Evolutionary conservation across 495 filamentous ascomycete species (phyloP).

Genomic region (Penicillium soppii): DNA sequence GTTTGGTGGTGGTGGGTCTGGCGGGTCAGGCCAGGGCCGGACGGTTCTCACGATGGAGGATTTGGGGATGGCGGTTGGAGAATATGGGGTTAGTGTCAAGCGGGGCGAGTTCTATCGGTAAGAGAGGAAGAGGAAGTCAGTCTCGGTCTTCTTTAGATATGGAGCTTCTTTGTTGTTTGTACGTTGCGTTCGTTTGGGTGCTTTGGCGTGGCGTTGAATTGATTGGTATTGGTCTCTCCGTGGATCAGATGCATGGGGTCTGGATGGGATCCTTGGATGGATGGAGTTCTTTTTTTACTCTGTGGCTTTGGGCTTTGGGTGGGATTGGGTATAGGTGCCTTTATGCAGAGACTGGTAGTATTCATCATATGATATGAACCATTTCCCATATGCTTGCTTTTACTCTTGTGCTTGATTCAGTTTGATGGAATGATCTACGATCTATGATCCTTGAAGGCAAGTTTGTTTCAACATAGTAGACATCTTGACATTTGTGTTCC

Average conservation of each 20-base stretch:
- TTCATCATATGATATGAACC: conserved; percentile 3
- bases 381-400: background rate
- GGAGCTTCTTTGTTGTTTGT: background rate
- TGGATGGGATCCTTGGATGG: background rate
- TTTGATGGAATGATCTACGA: no score
- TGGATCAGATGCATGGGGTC: no score
- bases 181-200: background rate
- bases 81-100: conserved; percentile 97
- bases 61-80: conserved; percentile 92
- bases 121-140: conserved; percentile 13
- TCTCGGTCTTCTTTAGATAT: no score
- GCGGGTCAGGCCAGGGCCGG: conserved; percentile 78
- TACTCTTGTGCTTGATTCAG: no score
- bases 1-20: conserved; percentile 89
- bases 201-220: no score
- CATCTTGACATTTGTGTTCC: background rate
- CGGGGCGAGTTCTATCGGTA: conserved; percentile 95
- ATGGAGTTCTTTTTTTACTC: conserved; percentile 5
- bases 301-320: background rate
- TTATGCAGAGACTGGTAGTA: background rate
- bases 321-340: background rate
- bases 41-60: conserved; percentile 99
- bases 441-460: no score
- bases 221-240: background rate
- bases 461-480: no score